Percentiles rank a stretch among this genome's conserved stretches.
These are phyloP conservation scores for Cladosporium phlei DNA, from an alignment of 2,329 filamentous ascomycete species.

Conservation along the genomic window DNA sequence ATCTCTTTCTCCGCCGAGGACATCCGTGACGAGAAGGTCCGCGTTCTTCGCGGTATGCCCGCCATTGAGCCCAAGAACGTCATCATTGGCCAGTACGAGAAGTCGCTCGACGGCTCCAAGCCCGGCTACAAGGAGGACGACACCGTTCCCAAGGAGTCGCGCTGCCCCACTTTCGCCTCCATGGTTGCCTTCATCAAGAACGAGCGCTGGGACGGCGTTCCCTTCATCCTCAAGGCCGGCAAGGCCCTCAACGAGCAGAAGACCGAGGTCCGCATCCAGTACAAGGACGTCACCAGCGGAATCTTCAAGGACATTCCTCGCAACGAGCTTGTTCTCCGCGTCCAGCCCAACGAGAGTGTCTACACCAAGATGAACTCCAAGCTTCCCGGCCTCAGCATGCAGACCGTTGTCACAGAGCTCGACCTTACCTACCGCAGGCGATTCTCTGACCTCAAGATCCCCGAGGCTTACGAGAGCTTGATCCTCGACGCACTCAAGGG, in stretches of 20 bases:
- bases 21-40: conserved; percentile 97
- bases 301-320: conserved; percentile 99
- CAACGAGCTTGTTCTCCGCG: conserved; percentile 98
- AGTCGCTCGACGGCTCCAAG: conserved; percentile 92
- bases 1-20: conserved; percentile 98
- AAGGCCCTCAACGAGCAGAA: conserved; percentile 99
- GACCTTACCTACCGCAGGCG: conserved; percentile 96
- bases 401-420: conserved; percentile 96
- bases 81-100: conserved; percentile 98
- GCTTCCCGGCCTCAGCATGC: conserved; percentile 96
- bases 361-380: conserved; percentile 99
- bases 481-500: conserved; percentile 97
- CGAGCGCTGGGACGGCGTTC: conserved; percentile 97
- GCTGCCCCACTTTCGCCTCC: conserved; percentile 96
- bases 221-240: conserved; percentile 98
- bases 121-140: conserved; percentile 98
- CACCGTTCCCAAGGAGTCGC: conserved; percentile 92
- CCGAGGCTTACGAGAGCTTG: conserved; percentile 96
- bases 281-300: conserved; percentile 97
- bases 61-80: conserved; percentile 98
- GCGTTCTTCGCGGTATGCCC: conserved; percentile 87
- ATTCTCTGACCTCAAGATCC: conserved; percentile 99
- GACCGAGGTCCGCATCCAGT: conserved; percentile 98
- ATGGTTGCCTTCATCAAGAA: conserved; percentile 99
- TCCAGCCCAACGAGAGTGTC: conserved; percentile 98